Conservation (phyloP, 2,329 filamentous ascomycete genomes). For the Venturiaceae sp. region DNA sequence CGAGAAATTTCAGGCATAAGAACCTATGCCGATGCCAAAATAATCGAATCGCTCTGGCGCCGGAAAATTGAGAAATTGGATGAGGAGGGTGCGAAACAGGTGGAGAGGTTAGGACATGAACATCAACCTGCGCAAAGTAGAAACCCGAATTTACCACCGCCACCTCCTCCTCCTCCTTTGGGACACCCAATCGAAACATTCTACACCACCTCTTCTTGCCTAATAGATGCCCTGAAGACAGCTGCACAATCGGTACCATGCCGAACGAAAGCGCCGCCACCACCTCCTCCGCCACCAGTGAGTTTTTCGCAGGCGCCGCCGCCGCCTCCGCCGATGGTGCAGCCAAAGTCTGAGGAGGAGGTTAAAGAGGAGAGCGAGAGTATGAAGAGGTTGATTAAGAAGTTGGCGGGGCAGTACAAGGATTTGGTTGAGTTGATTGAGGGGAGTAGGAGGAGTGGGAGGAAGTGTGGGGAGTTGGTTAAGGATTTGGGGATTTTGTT, state of each 20-base stretch:
- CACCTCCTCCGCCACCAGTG: not conserved
- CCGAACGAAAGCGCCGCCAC: not conserved
- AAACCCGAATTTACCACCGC: not conserved
- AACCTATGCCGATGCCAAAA: not conserved
- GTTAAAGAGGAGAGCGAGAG: not conserved
- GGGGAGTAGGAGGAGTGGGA: not conserved
- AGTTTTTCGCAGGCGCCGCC: not conserved
- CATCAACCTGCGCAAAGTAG: not conserved
- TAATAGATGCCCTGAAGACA: not conserved
- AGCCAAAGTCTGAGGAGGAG: not conserved
- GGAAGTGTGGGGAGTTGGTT: not conserved
- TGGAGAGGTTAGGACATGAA: not conserved
- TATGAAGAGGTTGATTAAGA: not conserved
- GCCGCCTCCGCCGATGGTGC: not conserved
- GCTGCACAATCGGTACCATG: not conserved
- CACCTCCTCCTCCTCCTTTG: not conserved
- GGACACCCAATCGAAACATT: not conserved
- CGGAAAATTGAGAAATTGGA: not conserved
- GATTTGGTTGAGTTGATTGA: not conserved
- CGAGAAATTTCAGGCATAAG: not conserved
- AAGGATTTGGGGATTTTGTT: constrained; percentile 3
- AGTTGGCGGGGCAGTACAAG: not conserved
- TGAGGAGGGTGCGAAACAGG: not conserved
- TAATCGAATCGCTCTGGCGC: not conserved
- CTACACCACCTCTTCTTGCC: not conserved